phyloP scores from a whole-genome alignment of 1,284 basidiomycete genomes.

The Melampsora americana region DNA sequence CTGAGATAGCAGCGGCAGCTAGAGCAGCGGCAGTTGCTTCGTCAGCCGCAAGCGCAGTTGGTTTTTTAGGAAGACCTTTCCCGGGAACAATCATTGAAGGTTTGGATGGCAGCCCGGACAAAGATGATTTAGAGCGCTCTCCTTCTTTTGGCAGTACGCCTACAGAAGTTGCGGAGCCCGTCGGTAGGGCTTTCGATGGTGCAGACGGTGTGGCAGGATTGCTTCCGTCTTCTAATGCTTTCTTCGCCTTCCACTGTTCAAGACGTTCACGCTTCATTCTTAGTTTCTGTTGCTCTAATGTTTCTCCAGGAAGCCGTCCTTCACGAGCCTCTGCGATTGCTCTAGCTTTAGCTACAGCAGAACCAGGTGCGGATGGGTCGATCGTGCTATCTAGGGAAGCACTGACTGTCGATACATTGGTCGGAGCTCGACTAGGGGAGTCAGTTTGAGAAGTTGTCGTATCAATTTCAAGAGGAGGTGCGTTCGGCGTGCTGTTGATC shows the following conservation, averaged over 20 bases:
- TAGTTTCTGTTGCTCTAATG: conserved; percentile 43
- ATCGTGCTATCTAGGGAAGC: conserved; percentile 3
- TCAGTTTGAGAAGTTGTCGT: neutral
- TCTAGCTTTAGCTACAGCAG: conserved; percentile 34
- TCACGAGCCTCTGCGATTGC: conserved; percentile 41
- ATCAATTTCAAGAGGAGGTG: neutral
- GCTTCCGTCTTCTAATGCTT: conserved; percentile 19
- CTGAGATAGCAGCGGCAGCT: conserved; percentile 42
- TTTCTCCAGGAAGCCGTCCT: conserved; percentile 44
- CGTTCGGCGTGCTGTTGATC: neutral
- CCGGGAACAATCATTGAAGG: neutral
- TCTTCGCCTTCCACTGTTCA: conserved; percentile 44
- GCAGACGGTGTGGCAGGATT: conserved; percentile 29
- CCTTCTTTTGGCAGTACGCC: neutral
- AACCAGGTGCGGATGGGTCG: conserved; percentile 32
- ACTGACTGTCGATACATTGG: neutral
- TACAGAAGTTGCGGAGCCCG: conserved; percentile 5
- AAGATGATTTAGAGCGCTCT: neutral
- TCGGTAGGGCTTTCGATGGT: neutral
- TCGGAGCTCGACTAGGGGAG: neutral
- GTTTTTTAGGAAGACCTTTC: conserved; percentile 41
- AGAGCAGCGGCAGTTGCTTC: conserved; percentile 41
- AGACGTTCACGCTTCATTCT: conserved; percentile 44
- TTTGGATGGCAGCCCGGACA: neutral
- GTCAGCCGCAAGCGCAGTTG: conserved; percentile 32